A percentile compares a stretch with the other conserved stretches of the same genome.
Conservation (phyloP, 1,284 basidiomycete species). For the Tilletia walkeri region DNA sequence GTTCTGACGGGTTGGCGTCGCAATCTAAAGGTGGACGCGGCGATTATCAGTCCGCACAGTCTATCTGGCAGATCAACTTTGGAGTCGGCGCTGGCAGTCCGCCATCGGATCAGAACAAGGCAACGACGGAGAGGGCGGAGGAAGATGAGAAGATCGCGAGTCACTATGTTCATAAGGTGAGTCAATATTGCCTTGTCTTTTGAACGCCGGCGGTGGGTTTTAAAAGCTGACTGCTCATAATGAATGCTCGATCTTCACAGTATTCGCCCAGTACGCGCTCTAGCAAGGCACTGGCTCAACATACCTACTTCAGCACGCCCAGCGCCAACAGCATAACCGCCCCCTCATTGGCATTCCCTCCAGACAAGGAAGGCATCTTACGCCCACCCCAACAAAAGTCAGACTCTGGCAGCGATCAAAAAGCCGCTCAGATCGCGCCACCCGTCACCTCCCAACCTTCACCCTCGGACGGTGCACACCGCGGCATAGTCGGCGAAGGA, state of each 20-base stretch:
- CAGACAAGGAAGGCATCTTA: not conserved
- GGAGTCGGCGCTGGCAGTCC: not conserved
- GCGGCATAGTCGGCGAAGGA: not conserved
- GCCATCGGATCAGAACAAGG: not conserved
- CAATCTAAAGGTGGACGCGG: not conserved
- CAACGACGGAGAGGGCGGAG: not conserved
- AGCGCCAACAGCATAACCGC: not conserved
- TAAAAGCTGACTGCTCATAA: not conserved
- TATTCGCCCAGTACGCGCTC: conserved; percentile 27
- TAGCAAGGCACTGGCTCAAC: conserved; percentile 38
- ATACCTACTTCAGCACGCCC: conserved; percentile 50
- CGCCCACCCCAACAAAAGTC: not conserved
- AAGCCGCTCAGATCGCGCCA: conserved; percentile 4
- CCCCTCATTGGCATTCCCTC: not conserved
- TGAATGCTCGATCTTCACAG: conserved; percentile 16
- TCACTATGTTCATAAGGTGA: conserved; percentile 29
- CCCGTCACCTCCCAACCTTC: not conserved
- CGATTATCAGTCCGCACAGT: conserved; percentile 9
- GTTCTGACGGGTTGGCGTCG: not conserved
- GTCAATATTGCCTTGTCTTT: conserved; percentile 13
- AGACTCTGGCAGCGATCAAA: not conserved
- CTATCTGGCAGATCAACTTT: conserved; percentile 16
- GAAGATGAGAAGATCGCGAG: conserved; percentile 22
- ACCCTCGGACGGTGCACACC: not conserved
- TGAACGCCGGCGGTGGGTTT: not conserved